A percentile compares a stretch with the other conserved stretches of the same genome.
These are phyloP conservation scores for Elsinoe australis DNA, from an alignment of 2,329 filamentous ascomycete species.

Conservation along the genomic window DNA sequence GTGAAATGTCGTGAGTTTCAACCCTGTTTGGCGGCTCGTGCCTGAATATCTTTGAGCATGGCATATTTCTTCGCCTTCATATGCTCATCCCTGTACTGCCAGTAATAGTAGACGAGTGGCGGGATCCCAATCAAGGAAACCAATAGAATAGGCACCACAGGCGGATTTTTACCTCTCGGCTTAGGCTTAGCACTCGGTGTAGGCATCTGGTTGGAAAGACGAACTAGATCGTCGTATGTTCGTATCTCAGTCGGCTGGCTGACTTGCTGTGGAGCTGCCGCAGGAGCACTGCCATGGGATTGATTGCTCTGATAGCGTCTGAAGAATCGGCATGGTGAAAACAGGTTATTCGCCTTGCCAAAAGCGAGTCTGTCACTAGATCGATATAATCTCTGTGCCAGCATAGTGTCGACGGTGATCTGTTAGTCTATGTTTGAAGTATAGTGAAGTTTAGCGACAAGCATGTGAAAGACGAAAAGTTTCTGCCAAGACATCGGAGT, in stretches of 20 bases:
- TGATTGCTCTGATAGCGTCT: no score
- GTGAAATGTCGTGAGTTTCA: no score
- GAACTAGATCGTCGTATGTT: slow-evolving; percentile 6
- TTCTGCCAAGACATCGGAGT: slow-evolving; percentile 6
- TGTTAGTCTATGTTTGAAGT: no score
- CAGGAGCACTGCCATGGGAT: no score
- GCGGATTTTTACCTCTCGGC: slow-evolving; percentile 2
- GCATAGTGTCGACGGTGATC: no score
- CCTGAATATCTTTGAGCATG: slow-evolving; percentile 26
- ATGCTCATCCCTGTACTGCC: slow-evolving; percentile 28
- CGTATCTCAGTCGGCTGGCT: no score
- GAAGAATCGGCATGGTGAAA: no score
- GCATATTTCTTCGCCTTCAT: slow-evolving; percentile 29
- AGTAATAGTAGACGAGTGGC: slow-evolving; percentile 27
- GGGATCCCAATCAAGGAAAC: slow-evolving; percentile 25
- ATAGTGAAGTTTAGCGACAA: no score
- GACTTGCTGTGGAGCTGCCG: no score
- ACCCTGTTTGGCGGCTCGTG: slow-evolving; percentile 2
- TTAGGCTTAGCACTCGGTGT: not conserved
- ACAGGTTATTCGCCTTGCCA: not conserved
- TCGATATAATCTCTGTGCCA: no score
- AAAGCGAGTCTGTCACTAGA: not conserved
- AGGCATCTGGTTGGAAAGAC: not conserved
- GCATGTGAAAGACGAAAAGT: not conserved
- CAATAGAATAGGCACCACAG: slow-evolving; percentile 18